phyloP scores from a whole-genome alignment of 2,329 filamentous ascomycete genomes.

The Trichocomaceae sp. region DNA sequence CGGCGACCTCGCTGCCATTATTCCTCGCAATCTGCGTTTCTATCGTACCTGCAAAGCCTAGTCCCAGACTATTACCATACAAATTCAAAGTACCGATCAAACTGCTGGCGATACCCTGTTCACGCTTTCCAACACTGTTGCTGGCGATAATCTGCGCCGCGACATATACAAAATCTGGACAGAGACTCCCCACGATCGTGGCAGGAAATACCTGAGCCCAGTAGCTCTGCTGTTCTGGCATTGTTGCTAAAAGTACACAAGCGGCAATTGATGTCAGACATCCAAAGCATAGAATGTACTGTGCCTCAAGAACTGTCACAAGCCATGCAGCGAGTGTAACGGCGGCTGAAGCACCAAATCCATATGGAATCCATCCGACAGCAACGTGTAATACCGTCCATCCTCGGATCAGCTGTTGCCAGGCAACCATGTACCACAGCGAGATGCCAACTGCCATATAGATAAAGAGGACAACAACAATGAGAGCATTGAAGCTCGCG shows the following conservation, averaged over 20 bases:
- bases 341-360: constrained; percentile 32
- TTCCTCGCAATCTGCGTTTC: constrained; percentile 21
- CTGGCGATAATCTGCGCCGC: constrained; percentile 50
- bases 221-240: constrained; percentile 41
- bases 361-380: constrained; percentile 38
- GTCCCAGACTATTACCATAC: constrained; percentile 39
- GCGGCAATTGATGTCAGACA: constrained; percentile 24
- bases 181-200: constrained; percentile 30
- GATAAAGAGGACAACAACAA: constrained; percentile 40
- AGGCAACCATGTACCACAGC: constrained; percentile 45
- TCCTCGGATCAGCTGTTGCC: constrained; percentile 39
- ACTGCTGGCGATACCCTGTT: constrained; percentile 49
- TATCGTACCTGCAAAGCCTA: constrained; percentile 41
- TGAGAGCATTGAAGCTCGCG: constrained; percentile 39
- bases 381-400: constrained; percentile 37
- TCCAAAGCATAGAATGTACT: constrained; percentile 45
- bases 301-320: constrained; percentile 41
- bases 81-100: constrained; percentile 43
- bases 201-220: constrained; percentile 40
- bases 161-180: constrained; percentile 47
- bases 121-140: constrained; percentile 41
- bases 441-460: constrained; percentile 46
- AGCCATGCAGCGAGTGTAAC: constrained; percentile 41
- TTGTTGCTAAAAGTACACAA: constrained; percentile 38
- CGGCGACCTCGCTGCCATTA: neutral